Evolutionary conservation across 2,329 filamentous ascomycete genomes (phyloP).

Genomic region (Fusarium nurragi): DNA sequence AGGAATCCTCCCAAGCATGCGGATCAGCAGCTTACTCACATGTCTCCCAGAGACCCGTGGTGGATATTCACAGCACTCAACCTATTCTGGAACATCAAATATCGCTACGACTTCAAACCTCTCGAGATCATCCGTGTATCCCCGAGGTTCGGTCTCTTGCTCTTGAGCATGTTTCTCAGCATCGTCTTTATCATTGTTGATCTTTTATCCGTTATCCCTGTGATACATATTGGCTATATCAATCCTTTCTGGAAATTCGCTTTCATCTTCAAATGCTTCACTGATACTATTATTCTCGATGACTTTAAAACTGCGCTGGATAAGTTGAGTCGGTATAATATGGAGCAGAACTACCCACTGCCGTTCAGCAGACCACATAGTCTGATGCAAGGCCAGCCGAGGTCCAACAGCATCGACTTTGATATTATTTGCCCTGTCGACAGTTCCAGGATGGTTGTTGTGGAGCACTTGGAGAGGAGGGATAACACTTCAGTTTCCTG

Average conservation of each 20-base stretch:
- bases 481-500: too few relatives aligned
- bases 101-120: constrained; percentile 67
- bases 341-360: constrained; percentile 13
- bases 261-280: constrained; percentile 65
- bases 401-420: accelerated
- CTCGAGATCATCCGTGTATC: constrained; percentile 67
- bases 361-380: constrained; percentile 23
- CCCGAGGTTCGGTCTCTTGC: constrained; percentile 71
- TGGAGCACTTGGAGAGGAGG: constrained; percentile 1
- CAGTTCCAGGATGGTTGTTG: not conserved
- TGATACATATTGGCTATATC: constrained; percentile 51
- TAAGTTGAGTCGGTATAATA: constrained; percentile 30
- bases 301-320: constrained; percentile 71
- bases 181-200: constrained; percentile 70
- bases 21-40: not conserved
- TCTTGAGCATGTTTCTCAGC: constrained; percentile 68
- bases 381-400: not conserved
- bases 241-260: constrained; percentile 38
- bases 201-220: constrained; percentile 65
- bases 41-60: constrained; percentile 65
- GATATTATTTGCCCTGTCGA: not conserved
- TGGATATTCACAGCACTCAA: constrained; percentile 71
- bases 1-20: not conserved
- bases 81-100: constrained; percentile 71
- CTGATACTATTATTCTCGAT: constrained; percentile 72